phyloP scores from a whole-genome alignment of 2,329 filamentous ascomycete species.

The Colletotrichum euphorbiae region DNA sequence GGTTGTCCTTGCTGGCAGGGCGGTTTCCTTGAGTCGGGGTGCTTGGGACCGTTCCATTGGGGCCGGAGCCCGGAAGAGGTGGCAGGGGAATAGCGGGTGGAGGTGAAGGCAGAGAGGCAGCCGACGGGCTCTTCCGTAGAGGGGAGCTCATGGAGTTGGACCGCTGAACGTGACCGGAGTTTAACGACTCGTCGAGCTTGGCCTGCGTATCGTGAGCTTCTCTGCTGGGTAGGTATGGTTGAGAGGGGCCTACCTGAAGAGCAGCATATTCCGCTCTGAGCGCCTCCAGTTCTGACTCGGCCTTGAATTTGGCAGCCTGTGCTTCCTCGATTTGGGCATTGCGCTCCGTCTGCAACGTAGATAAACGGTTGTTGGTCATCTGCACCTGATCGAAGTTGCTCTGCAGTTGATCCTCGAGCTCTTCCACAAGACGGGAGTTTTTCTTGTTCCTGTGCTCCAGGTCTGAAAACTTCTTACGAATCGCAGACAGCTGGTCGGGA shows the following conservation, averaged over 20 bases:
- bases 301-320: slow-evolving; percentile 69
- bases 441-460: slow-evolving; percentile 82
- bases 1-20: slow-evolving; percentile 82
- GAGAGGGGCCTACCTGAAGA: slow-evolving; percentile 74
- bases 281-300: slow-evolving; percentile 76
- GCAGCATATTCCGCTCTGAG: slow-evolving; percentile 77
- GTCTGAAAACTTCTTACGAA: slow-evolving; percentile 75
- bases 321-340: slow-evolving; percentile 83
- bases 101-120: slow-evolving; percentile 88
- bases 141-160: slow-evolving; percentile 73
- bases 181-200: slow-evolving; percentile 45
- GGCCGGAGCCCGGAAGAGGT: slow-evolving; percentile 75
- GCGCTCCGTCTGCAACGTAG: slow-evolving; percentile 81
- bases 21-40: slow-evolving; percentile 68
- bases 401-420: slow-evolving; percentile 96
- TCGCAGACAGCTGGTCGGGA: slow-evolving; percentile 66
- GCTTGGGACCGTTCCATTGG: slow-evolving; percentile 56
- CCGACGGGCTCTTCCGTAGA: slow-evolving; percentile 86
- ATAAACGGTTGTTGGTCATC: slow-evolving; percentile 84
- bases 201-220: slow-evolving; percentile 57
- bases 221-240: neutral
- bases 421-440: slow-evolving; percentile 90
- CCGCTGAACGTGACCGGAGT: slow-evolving; percentile 60
- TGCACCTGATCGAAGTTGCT: slow-evolving; percentile 96
- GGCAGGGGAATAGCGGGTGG: slow-evolving; percentile 96